Evolutionary conservation across 306 rosid genomes (phyloP).

Genomic region (Citrullus mucosospermus): DNA sequence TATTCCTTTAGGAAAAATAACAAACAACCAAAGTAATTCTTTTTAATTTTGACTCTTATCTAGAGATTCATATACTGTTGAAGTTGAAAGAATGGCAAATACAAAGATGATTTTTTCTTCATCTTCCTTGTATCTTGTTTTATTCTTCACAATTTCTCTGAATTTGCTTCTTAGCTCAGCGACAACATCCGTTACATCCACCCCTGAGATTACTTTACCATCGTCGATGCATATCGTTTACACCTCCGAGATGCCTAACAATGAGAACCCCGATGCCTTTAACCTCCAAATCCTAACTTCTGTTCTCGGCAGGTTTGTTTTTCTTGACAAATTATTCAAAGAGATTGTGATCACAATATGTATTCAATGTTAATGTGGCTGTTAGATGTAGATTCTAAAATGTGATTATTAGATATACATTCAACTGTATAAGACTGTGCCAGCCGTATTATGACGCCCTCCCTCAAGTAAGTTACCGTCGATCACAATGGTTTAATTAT

Average conservation of each 20-base stretch:
- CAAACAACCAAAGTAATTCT: too few species aligned
- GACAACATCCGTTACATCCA: conserved; percentile 33
- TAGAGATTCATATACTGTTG: background rate
- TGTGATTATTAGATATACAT: too few species aligned
- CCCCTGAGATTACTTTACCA: conserved; percentile 16
- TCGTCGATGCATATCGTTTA: conserved; percentile 64
- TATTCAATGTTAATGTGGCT: too few species aligned
- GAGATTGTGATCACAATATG: too few species aligned
- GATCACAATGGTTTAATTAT: too few species aligned
- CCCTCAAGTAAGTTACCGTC: too few species aligned
- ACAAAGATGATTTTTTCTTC: background rate
- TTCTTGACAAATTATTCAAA: too few species aligned
- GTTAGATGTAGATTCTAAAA: too few species aligned
- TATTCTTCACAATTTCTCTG: background rate
- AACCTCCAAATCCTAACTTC: conserved; percentile 74
- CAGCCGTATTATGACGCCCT: too few species aligned
- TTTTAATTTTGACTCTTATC: background rate
- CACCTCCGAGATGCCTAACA: conserved; percentile 48
- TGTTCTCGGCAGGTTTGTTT: conserved; percentile 60
- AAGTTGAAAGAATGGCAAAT: background rate
- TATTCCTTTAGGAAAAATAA: too few species aligned
- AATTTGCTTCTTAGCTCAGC: background rate
- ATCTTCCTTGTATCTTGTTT: background rate
- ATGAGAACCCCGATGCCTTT: conserved; percentile 57
- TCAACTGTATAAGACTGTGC: too few species aligned